These are phyloP conservation scores for Hyaloscypha hepaticicola DNA, from an alignment of 495 filamentous ascomycete species.

Conservation along the genomic window DNA sequence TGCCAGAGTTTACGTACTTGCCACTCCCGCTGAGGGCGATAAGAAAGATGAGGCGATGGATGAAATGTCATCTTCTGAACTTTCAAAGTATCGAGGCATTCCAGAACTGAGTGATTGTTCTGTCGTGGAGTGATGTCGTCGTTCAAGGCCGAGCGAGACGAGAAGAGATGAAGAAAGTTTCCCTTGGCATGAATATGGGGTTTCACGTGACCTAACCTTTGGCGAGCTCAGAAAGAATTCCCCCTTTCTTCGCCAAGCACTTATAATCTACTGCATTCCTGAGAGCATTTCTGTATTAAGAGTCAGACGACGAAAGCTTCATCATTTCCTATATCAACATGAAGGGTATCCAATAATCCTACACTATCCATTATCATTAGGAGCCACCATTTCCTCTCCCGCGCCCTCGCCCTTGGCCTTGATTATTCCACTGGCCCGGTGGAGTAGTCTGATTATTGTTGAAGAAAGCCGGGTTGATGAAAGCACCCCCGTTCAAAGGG, in stretches of 20 bases:
- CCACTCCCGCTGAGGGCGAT: neutral
- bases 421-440: constrained; percentile 44
- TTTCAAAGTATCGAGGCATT: neutral
- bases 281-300: neutral
- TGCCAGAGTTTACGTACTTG: neutral
- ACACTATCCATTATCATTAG: constrained; percentile 6
- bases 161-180: no score
- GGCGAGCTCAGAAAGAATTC: neutral
- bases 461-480: constrained; percentile 68
- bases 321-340: neutral
- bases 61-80: neutral
- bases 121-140: neutral
- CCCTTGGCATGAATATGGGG: no score
- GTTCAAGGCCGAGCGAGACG: neutral
- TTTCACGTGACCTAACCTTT: neutral
- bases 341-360: constrained; percentile 15
- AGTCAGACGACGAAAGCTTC: neutral
- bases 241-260: neutral
- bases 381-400: constrained; percentile 14
- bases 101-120: neutral
- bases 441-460: constrained; percentile 34
- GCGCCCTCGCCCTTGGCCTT: constrained; percentile 35
- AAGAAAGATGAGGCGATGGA: neutral
- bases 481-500: constrained; percentile 47
- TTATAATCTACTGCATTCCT: no score